Conservation (phyloP, 768 basidiomycete genomes). For the Kwoniella dejecticola region DNA sequence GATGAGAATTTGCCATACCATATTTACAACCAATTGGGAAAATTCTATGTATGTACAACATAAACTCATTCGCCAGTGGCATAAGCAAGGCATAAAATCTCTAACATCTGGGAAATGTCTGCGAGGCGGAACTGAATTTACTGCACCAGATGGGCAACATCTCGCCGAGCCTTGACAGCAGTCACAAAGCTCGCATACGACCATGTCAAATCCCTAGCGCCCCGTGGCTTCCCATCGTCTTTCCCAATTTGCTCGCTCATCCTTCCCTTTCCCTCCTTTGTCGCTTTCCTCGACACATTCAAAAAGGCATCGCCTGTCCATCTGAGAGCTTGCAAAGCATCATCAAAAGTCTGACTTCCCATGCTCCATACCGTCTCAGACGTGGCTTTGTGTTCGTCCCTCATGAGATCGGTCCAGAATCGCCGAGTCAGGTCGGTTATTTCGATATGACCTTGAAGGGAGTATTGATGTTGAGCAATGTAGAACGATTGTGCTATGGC, state of each 20-base stretch:
- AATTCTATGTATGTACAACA: too few relatives aligned
- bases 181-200: slow-evolving; percentile 42
- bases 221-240: slow-evolving; percentile 30
- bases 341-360: background rate
- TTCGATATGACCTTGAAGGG: slow-evolving; percentile 12
- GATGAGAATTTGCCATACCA: too few relatives aligned
- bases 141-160: background rate
- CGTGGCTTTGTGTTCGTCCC: background rate
- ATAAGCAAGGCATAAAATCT: too few relatives aligned
- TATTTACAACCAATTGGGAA: too few relatives aligned
- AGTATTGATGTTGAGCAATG: slow-evolving; percentile 18
- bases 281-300: slow-evolving; percentile 16
- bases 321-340: slow-evolving; percentile 24
- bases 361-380: background rate
- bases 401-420: slow-evolving; percentile 43
- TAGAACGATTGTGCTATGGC: slow-evolving; percentile 39
- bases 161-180: slow-evolving; percentile 25
- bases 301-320: slow-evolving; percentile 34
- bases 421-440: slow-evolving; percentile 14
- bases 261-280: slow-evolving; percentile 24
- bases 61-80: too few relatives aligned
- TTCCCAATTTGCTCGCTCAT: slow-evolving; percentile 51
- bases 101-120: too few relatives aligned
- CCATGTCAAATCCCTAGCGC: slow-evolving; percentile 51
- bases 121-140: too few relatives aligned